These are phyloP conservation scores for Microdochium bolleyi DNA, from an alignment of 2,329 filamentous ascomycete species.

Conservation along the genomic window DNA sequence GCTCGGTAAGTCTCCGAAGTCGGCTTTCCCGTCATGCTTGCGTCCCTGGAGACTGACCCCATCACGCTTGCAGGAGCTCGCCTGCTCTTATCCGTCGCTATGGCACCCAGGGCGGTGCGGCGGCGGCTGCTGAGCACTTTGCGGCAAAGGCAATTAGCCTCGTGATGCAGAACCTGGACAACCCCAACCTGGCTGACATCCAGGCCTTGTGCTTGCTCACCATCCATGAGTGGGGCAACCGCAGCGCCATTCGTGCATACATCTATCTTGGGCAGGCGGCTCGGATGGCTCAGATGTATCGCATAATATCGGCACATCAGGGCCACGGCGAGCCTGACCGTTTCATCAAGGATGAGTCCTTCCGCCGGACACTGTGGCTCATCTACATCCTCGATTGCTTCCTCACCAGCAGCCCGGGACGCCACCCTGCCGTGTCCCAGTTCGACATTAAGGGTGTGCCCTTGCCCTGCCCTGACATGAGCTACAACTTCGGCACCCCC, in stretches of 20 bases:
- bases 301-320: constrained; percentile 49
- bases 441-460: constrained; percentile 48
- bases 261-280: constrained; percentile 55
- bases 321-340: constrained; percentile 43
- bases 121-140: constrained; percentile 50
- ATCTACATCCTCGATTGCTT: constrained; percentile 57
- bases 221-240: constrained; percentile 55
- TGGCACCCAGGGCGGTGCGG: constrained; percentile 41
- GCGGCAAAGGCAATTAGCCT: constrained; percentile 48
- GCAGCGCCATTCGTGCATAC: constrained; percentile 55
- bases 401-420: constrained; percentile 52
- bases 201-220: constrained; percentile 53
- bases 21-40: constrained; percentile 4
- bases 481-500: constrained; percentile 54
- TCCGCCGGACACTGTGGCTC: constrained; percentile 53
- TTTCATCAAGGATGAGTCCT: constrained; percentile 53
- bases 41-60: neutral
- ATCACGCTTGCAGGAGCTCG: constrained; percentile 36
- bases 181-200: constrained; percentile 52
- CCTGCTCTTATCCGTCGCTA: constrained; percentile 48
- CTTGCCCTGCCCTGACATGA: constrained; percentile 52
- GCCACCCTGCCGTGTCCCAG: constrained; percentile 45
- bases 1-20: constrained; percentile 39
- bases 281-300: constrained; percentile 59
- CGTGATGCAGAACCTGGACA: constrained; percentile 50